Evolutionary conservation across 768 basidiomycete species (phyloP), one percentile per base, ranked within the genome.

Genomic region (Boletellus emodensis): DNA sequence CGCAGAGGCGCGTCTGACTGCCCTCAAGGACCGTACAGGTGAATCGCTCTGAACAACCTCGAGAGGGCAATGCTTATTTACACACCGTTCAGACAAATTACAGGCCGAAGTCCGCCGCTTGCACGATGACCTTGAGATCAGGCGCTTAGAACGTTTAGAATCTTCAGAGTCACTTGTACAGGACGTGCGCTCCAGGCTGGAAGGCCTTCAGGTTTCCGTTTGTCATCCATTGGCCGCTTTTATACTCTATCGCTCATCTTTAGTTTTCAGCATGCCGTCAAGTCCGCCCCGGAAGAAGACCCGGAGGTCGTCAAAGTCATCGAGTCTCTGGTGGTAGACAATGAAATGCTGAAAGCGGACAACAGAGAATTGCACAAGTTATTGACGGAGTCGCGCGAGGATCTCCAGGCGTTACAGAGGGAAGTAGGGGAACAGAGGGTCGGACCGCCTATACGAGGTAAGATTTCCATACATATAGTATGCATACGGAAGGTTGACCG

Each of bases 291-390:
- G 17, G 56, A 60, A 11, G 81, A 82, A 42, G 75, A 84, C 46
- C 66, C 77, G 14, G 86, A 88, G 59, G 70, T 90, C 15, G 82
- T 76, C 32, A 72, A 75, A 47, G 82, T 93, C 12, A 71, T 96
- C 13, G 90, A 92, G 63, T 82, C 85, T n/a, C 74, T 95, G 28
- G 91, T 94, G 8, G 81, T 83, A 32, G 89, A 90, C 59, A 95
- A 93, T 59, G 89, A 94, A 57, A 75, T 76, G 22, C 70, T 94
- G 46, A 90, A 89, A 66, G 82, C 81, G 17, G 90, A 92, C 60
- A 91, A 89, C 51, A 76, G 79, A 7, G 90, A 95, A 61, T 69
- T 95, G 42, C 85, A 88, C 51, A 78, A 77, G 41, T 67, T 93
- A 9, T 72, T 97, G 7, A 68, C 79, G 2, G 87, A 91, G 44